Base-by-base conservation (phyloP, 768 basidiomycete species). In the Suillus alpinus region DNA sequence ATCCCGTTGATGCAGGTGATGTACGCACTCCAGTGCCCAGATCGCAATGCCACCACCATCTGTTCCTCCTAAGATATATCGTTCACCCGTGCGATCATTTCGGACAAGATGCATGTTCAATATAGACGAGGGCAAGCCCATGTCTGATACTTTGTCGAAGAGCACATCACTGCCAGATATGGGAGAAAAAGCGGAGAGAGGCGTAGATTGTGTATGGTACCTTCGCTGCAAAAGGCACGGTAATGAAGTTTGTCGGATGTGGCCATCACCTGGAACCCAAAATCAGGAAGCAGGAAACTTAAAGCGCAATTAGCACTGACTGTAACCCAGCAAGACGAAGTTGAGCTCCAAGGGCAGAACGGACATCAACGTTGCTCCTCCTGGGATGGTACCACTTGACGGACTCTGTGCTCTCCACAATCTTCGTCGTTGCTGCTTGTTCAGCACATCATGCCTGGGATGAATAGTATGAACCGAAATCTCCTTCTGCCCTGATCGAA, bases 11-110 rank as follows among this genome's bases (percentile, higher is more conserved):
- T 4, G 40, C 0, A 6, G 16, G 6, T 31, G 40, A 26, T 23
- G 43, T 6, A 69, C 84, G 59, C 69, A 93, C 92, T 79, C 81
- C 7, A 83, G 63, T 2, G 81, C 78, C 92, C 92, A 95, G 59
- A 92, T 77, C 0, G 83, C 85, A 29, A 95, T 80, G 0, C 87
- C 86, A 3, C 94, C 94, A 66, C 92, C 90, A 59, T 90, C 88
- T 0, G 81, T 83, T 2, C 93, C 92, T 14, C 89, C 92, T 14
- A 92, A 74, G 16, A 95, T 75, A 36, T 85, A 82, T 18, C 75
- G 80, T 62, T 91, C 85, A 40, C 80, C 81, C 0, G 86, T 88
- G 40, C 85, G 71, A 18, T 78, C 75, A 64, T 89, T 87, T 55
- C 82, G 79, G 9, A 85, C 78, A 18, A 81, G 64, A 66, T 87